Evolutionary conservation across 768 basidiomycete genomes (phyloP), one percentile per base, ranked within the genome.

Genomic region (Lyophyllum semitale): DNA sequence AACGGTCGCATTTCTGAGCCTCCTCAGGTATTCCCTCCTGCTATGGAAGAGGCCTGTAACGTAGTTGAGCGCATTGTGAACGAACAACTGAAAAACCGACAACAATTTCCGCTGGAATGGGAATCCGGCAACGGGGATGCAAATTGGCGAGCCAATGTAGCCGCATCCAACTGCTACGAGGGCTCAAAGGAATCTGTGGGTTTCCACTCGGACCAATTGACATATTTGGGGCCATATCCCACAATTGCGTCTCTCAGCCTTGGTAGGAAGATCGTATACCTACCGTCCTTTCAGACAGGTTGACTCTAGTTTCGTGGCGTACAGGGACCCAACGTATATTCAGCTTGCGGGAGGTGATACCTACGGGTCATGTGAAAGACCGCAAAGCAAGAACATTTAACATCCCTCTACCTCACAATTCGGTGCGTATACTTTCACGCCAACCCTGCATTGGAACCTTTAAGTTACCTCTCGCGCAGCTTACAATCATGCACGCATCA

Each of bases 211-310:
- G 91, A 93, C 67, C 88, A 89, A 51, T 68, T 91, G 51, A 91
- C 91, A 0, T 87, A 88, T 71, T 75, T 93, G 7, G 92, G 91
- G 9, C 91, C 91, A 13, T 91, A 87, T 68, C 85, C 89, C 5
- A 93, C 91, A 0, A 93, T 93, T 50, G 91, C 91, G 9, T 93
- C 91, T 11, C 69, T 93, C 46, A 92, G 90, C 66, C 79, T 93
- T 12, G 91, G 91, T 85, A 49, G 59, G 79, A 61, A 25, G 25
- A 32, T 38, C 8, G 25, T 30, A 25, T 9, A 23, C 13, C 35
- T 25, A 11, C 22, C 9, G 51, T 29, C n/a, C 29, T 32, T n/a
- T 41, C 1, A 50, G 18, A 43, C 43, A 22, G 43, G 38, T 27
- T 55, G 29, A 43, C 40, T 44, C 33, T 29, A 53, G 45, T 49